phyloP scores from a whole-genome alignment of 805 yeast genomes.

The Metschnikowia lachancei region DNA sequence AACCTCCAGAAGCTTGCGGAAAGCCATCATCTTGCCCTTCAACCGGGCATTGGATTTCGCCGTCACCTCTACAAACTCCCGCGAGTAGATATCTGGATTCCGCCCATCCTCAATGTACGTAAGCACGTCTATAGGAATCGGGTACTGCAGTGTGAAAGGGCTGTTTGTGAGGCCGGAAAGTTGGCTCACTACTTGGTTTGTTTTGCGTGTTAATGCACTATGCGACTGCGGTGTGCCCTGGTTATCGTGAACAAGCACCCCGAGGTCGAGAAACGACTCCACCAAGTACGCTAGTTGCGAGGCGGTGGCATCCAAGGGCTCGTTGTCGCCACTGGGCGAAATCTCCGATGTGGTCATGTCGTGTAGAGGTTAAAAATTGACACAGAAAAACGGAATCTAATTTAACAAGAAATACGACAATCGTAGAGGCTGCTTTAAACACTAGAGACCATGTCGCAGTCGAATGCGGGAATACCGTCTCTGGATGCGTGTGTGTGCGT shows the following conservation, averaged over 20 bases:
- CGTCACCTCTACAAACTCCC: slow-evolving; percentile 95
- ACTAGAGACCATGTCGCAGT: no score
- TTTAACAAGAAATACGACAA: no score
- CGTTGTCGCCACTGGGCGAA: slow-evolving; percentile 23
- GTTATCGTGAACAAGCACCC: slow-evolving; percentile 89
- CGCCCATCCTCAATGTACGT: slow-evolving; percentile 94
- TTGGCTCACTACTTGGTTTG: slow-evolving; percentile 43
- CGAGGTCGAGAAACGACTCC: slow-evolving; percentile 86
- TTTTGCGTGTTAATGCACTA: slow-evolving; percentile 39
- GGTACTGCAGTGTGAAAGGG: slow-evolving; percentile 35
- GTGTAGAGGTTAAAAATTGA: no score
- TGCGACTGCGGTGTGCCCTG: slow-evolving; percentile 84
- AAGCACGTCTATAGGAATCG: slow-evolving; percentile 80
- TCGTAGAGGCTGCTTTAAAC: no score
- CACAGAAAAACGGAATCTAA: no score
- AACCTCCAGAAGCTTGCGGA: slow-evolving; percentile 57
- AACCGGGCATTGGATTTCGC: slow-evolving; percentile 83
- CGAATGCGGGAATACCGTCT: not conserved
- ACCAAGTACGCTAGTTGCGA: slow-evolving; percentile 33
- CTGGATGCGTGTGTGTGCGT: not conserved
- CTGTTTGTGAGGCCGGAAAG: slow-evolving; percentile 33
- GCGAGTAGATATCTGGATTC: slow-evolving; percentile 93
- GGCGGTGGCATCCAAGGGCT: slow-evolving; percentile 30
- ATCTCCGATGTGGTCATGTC: slow-evolving; percentile 34
- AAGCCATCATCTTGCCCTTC: slow-evolving; percentile 77